Base-by-base conservation (phyloP, 2,329 filamentous ascomycete genomes). In the Penicillium hordei region DNA sequence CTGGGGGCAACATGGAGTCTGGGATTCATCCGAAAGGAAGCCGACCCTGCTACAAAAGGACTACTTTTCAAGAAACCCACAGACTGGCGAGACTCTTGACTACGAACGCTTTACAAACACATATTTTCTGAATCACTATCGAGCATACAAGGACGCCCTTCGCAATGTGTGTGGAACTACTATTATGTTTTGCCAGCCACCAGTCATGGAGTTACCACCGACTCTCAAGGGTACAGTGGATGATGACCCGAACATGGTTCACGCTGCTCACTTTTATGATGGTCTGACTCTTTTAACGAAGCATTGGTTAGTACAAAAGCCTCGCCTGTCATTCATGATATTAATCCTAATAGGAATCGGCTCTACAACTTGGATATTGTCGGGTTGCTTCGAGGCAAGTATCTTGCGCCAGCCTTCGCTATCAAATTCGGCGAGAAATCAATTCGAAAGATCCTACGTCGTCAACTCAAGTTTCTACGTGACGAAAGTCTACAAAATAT, bases 341-440 rank as follows among this genome's bases (percentile, higher is more conserved):
- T 62, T 68, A 27, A 70, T 48, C 33, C 12, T 46, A 40, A 12
- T 31, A 84, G 82, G 82, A 99, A 97, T 72, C 89, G 93, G 39
- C 87, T 89, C 15, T 99, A 94, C 89, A 99, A 99, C 65, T 89
- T 99, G 9, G 94, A 99, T 72, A 90, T 99, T 4, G 86, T 99
- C 48, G 94, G 94, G 1, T 85, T 99, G 13, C 80, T 99, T 42
- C 88, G 94, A 42, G 94, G 94, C 12, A 89, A 88, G 63, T 99
- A 99, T 70, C 81, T 90, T 65, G 89, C 88, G 23, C 94, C 94
- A 10, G 90, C 91, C 0, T 93, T 99, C 70, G 94, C 91, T 4
- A 89, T 99, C 72, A 94, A 93, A 70, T 81, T 99, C 45, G 94
- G 94, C 46, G 93, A 97, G 78, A 90, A 87, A 4, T 93, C 94